Base-by-base conservation (phyloP, 371 early-diverging fungal species). In the Zychaea mexicana region DNA sequence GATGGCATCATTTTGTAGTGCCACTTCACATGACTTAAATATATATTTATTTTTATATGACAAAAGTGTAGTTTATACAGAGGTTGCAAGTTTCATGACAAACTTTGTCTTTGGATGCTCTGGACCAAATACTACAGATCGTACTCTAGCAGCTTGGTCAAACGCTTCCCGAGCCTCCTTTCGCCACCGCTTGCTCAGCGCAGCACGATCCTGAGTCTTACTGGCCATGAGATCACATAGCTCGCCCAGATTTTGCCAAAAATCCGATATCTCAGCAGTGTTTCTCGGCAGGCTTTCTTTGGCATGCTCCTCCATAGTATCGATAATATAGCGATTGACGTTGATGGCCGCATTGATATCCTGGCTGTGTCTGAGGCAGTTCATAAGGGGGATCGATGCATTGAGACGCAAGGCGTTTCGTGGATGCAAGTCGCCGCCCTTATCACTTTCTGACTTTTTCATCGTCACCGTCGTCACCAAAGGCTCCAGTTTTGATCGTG, bases 241-340 rank as follows among this genome's bases (percentile, higher is more conserved):
- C 60, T 89, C 89, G 27, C 84, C 88, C n/a, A 90, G 68, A 19
- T 86, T 79, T 61, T 78, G 73, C 67, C 82, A 77, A 61, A 85
- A 84, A 58, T 89, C 89, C 27, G 85, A 85, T 28, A 88, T 74
- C 26, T 87, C 84, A 27, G 88, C 79, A 26, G 86, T 83, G 61
- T 85, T 74, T 28, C 57, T 66, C 9, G 90, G 84, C n/a, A 89
- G 67, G 21, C 79, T 74, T 4, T 65, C 39, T 1, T 57, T 52
- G 13, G 76, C 68, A 39, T 74, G 67, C 13, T 74, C 65, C n/a
- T 72, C 70, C 57, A 81, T 61, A 26, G 70, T 46, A 24, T 76
- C 69, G n/a, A 88, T 36, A 17, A 88, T 81, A 17, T 79, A 64
- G 22, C 78, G 70, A 71, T 83, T 87, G 61, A 82, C 74, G 21